Conservation (phyloP, 2,329 filamentous ascomycete genomes). For the Pestalotiopsis sp. region DNA sequence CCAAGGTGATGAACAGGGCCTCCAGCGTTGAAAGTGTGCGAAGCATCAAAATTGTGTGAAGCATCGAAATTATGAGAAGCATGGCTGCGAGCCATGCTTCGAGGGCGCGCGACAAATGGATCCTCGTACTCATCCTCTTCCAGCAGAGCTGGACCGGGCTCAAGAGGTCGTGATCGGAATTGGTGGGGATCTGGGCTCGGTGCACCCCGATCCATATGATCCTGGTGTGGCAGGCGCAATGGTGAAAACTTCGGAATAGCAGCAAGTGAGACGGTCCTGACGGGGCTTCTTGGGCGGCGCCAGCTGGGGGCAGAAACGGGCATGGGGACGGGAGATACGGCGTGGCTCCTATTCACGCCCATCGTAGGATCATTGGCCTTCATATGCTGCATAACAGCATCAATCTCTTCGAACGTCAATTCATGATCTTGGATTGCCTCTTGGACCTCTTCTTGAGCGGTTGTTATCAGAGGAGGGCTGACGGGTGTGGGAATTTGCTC, state of each 20-base stretch:
- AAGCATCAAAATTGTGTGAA: slow-evolving; percentile 17
- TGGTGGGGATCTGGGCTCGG: slow-evolving; percentile 73
- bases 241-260: slow-evolving; percentile 50
- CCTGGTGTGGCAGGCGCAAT: slow-evolving; percentile 53
- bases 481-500: slow-evolving; percentile 30
- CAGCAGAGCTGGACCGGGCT: slow-evolving; percentile 46
- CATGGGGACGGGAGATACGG: slow-evolving; percentile 21
- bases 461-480: slow-evolving; percentile 28
- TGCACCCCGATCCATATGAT: slow-evolving; percentile 65
- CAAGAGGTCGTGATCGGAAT: slow-evolving; percentile 49
- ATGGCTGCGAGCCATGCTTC: slow-evolving; percentile 33
- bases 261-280: slow-evolving; percentile 39
- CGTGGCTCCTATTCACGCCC: slow-evolving; percentile 68
- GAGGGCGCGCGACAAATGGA: slow-evolving; percentile 59
- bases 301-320: slow-evolving; percentile 41
- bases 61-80: slow-evolving; percentile 35
- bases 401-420: slow-evolving; percentile 79
- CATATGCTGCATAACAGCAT: slow-evolving; percentile 88
- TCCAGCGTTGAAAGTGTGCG: slow-evolving; percentile 36
- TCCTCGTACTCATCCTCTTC: slow-evolving; percentile 63
- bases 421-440: slow-evolving; percentile 30
- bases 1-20: slow-evolving; percentile 66
- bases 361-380: slow-evolving; percentile 73
- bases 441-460: neutral
- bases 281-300: slow-evolving; percentile 45